Percentiles rank a stretch among this genome's conserved stretches.
These are phyloP conservation scores for Cucurbita argyrosperma DNA, from an alignment of 306 rosid species.

Conservation along the genomic window DNA sequence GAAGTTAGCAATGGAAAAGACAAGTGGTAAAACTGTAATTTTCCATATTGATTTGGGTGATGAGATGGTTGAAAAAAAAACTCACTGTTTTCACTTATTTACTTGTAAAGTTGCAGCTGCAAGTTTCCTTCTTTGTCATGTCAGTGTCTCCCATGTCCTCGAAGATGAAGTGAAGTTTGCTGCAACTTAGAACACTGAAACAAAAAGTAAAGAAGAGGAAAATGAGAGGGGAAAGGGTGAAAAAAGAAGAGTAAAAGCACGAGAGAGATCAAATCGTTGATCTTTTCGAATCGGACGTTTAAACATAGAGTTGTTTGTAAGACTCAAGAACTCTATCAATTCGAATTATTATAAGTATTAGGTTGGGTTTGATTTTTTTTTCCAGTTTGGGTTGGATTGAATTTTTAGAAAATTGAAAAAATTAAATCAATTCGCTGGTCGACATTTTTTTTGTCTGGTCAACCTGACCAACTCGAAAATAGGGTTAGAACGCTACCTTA, in stretches of 20 bases:
- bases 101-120: constrained; percentile 4
- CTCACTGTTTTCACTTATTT: constrained; percentile 1
- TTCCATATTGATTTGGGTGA: background rate
- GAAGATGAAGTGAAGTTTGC: constrained; percentile 1
- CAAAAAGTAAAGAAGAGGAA: background rate
- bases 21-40: constrained; percentile 4
- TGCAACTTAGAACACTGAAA: background rate
- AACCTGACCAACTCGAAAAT: no score
- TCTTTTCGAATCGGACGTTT: no score
- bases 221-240: background rate
- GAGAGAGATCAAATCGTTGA: background rate
- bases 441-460: no score
- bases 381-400: no score
- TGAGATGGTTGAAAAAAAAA: background rate
- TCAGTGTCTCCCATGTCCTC: constrained; percentile 12
- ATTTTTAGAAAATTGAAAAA: no score
- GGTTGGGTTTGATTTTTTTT: no score
- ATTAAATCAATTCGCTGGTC: no score
- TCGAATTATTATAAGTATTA: no score
- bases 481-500: no score
- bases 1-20: background rate
- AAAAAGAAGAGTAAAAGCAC: background rate
- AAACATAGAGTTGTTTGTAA: no score
- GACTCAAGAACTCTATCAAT: no score
- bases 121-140: constrained; percentile 29